Conservation (phyloP, 1,284 basidiomycete genomes). For the Sporisorium sorghi region DNA sequence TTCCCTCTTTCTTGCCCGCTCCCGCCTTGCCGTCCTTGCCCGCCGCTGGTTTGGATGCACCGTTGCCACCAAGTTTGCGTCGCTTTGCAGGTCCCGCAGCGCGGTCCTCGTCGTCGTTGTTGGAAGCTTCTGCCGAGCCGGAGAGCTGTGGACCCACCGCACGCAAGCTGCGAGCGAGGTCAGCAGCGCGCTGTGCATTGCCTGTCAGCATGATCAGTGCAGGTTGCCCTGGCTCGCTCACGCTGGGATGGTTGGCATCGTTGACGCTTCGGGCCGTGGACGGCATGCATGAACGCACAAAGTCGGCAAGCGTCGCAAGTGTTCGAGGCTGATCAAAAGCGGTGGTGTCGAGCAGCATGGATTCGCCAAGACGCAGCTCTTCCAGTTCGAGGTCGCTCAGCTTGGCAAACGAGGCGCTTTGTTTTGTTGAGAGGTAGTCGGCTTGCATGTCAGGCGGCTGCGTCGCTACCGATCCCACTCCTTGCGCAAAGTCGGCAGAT, state of each 20-base stretch:
- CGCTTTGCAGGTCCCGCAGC: conserved; percentile 30
- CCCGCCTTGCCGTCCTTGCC: conserved; percentile 8
- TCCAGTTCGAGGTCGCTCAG: conserved; percentile 61
- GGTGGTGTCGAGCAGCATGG: conserved; percentile 52
- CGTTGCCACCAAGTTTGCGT: conserved; percentile 24
- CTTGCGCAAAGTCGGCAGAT: conserved; percentile 40
- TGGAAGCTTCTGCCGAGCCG: conserved; percentile 20
- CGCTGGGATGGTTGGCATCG: conserved; percentile 20
- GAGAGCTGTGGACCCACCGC: conserved; percentile 39
- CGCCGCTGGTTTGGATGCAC: conserved; percentile 7
- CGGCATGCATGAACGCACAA: conserved; percentile 49
- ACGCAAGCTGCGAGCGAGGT: conserved; percentile 54
- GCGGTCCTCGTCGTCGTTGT: conserved; percentile 12
- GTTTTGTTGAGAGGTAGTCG: conserved; percentile 57
- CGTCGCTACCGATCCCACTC: conserved; percentile 44
- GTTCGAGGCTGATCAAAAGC: conserved; percentile 32
- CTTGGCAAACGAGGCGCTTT: conserved; percentile 53
- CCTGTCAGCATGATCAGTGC: conserved; percentile 57
- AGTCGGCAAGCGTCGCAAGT: conserved; percentile 35
- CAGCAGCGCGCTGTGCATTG: conserved; percentile 63
- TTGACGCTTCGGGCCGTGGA: conserved; percentile 22
- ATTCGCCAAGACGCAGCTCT: conserved; percentile 49
- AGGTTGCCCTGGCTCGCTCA: conserved; percentile 41
- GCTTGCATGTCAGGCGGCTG: conserved; percentile 60
- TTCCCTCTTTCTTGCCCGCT: conserved; percentile 19